phyloP scores from a whole-genome alignment of 176 grass and related monocot genomes.

The Oropetium thomaeum region DNA sequence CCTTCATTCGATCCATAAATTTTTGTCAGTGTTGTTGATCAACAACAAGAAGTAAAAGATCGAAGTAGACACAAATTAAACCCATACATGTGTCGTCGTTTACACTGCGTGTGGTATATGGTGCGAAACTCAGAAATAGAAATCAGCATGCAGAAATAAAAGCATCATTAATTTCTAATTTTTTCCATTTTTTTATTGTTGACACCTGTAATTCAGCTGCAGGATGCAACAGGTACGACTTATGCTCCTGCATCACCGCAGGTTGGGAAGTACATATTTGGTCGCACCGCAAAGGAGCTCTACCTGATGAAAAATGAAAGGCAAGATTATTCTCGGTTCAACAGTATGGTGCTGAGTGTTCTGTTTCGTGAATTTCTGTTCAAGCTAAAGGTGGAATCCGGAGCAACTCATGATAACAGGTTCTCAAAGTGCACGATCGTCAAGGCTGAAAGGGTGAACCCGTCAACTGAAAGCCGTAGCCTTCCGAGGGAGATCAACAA shows the following conservation, averaged over 20 bases:
- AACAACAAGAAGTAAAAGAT: too few relatives aligned
- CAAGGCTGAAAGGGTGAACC: not conserved
- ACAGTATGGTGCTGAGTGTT: not conserved
- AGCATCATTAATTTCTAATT: too few relatives aligned
- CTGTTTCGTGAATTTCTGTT: not conserved
- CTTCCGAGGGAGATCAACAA: not conserved
- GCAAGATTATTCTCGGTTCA: not conserved
- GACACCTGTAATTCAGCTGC: not conserved
- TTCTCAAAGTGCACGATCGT: not conserved
- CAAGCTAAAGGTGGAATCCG: not conserved
- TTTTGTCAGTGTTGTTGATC: too few relatives aligned
- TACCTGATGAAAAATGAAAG: slow-evolving; percentile 3
- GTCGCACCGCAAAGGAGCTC: not conserved
- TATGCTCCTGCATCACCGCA: not conserved
- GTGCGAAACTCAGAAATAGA: too few relatives aligned
- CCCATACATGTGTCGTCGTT: too few relatives aligned
- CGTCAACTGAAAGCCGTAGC: too few relatives aligned
- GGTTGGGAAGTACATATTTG: slow-evolving; percentile 4
- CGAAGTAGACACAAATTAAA: too few relatives aligned
- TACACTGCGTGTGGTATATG: too few relatives aligned
- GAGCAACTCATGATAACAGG: not conserved
- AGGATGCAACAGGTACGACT: not conserved
- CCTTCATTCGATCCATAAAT: too few relatives aligned
- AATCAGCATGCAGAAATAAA: too few relatives aligned
- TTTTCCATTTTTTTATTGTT: too few relatives aligned